Base-by-base conservation (phyloP, 192 early-diverging fungal genomes). In the Coemansia sp. region DNA sequence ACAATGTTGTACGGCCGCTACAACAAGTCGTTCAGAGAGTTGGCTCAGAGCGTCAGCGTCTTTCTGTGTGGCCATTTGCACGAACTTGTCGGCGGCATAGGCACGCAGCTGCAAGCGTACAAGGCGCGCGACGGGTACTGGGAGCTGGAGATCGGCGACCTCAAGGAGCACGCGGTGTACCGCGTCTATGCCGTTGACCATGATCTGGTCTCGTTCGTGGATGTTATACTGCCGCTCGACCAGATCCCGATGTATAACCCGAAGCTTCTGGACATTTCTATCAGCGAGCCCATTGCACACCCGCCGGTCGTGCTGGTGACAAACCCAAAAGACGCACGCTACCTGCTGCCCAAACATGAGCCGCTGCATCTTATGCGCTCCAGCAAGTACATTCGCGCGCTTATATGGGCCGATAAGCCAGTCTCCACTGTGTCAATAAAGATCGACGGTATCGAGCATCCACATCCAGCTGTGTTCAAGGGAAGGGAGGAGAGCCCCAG, bases 61-160 rank as follows among this genome's bases (percentile, higher is more conserved):
- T 94, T 91, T 61, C 83, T 95, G 71, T 94, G 89, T 49, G 95
- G 95, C 2, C 95, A 97, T 65, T 68, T 97, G 62, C 95, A 97
- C 71, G 85, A 86, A 62, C 81, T 96, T 30, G 84, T 83, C 21
- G 75, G 68, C 49, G 80, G 76, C 16, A 58, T 82, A 43, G 82
- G 89, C 53, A 78, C 86, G 51, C 73, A 81, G 36, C 76, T 92
- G 63, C 85, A 92, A 73, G 74, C 88, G 24, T 92, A 92, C 72
- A 77, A 89, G 62, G 76, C 85, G 10, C 78, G 81, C n/a, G 83
- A 89, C 56, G 76, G 81, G 30, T 89, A 84, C 52, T 76, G 92
- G 67, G 92, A 97, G 77, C 81, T 97, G 16, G 94, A 97, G 82
- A 73, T 97, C 11, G 92, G 87, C 23, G 95, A 97, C 59, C 87